Evolutionary conservation across 1,284 basidiomycete genomes (phyloP).

Genomic region (Rhodotorula sp.): DNA sequence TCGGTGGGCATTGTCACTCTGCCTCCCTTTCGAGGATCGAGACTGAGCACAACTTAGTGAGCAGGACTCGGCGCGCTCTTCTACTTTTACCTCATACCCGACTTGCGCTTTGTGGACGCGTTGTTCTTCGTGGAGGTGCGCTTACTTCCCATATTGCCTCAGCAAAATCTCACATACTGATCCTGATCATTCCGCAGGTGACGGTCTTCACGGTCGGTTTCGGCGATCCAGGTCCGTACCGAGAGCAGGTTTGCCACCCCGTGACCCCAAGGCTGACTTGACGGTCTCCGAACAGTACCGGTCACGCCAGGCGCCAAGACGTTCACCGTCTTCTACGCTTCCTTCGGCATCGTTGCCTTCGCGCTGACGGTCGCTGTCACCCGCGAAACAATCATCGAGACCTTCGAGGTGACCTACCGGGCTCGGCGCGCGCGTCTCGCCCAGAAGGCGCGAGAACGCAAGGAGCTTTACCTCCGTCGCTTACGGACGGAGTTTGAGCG

Average conservation of each 20-base stretch:
- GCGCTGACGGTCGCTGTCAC: conserved; percentile 64
- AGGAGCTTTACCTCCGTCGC: conserved; percentile 5
- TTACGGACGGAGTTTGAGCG: neutral
- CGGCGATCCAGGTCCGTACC: conserved; percentile 61
- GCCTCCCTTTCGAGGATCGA: too few relatives aligned
- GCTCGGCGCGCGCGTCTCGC: conserved; percentile 55
- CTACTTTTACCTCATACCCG: conserved; percentile 60
- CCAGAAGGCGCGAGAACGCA: conserved; percentile 17
- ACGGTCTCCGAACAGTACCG: conserved; percentile 43
- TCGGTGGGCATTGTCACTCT: conserved; percentile 52
- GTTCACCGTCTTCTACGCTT: conserved; percentile 45
- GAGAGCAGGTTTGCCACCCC: conserved; percentile 49
- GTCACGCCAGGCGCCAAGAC: conserved; percentile 49
- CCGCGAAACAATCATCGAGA: conserved; percentile 69
- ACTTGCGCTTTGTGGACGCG: conserved; percentile 57
- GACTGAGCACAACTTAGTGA: too few relatives aligned
- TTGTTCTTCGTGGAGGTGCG: conserved; percentile 48
- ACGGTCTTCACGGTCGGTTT: conserved; percentile 73
- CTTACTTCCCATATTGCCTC: too few relatives aligned
- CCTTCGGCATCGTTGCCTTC: conserved; percentile 50
- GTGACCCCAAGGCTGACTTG: conserved; percentile 55
- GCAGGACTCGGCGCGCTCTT: conserved; percentile 53
- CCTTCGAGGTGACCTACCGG: conserved; percentile 44
- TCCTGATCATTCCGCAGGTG: conserved; percentile 48
- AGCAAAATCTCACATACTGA: too few relatives aligned